A percentile compares a stretch with the other conserved stretches of the same genome.
phyloP scores from a whole-genome alignment of 495 filamentous ascomycete genomes.

The Aspergillus panamensis region DNA sequence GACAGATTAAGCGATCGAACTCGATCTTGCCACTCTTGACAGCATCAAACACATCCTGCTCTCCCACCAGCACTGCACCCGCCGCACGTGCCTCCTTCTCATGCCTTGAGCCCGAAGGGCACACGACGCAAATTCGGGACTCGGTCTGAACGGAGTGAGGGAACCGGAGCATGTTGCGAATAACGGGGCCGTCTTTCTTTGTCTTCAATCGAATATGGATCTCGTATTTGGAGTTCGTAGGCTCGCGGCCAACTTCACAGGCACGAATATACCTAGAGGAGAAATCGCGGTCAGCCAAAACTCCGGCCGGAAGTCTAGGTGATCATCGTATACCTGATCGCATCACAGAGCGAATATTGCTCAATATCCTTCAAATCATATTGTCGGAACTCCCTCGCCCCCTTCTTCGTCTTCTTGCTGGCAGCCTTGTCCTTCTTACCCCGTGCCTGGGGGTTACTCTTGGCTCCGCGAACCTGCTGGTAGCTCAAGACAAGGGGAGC shows the following conservation, averaged over 20 bases:
- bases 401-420: conserved; percentile 63
- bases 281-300: conserved; percentile 18
- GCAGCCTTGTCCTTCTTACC: conserved; percentile 50
- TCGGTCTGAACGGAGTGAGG: conserved; percentile 86
- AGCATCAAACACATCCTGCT: conserved; percentile 76
- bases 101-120: conserved; percentile 66
- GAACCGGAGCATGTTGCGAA: conserved; percentile 82
- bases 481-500: conserved; percentile 31
- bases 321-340: conserved; percentile 68
- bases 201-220: conserved; percentile 74
- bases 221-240: conserved; percentile 77
- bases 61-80: conserved; percentile 78
- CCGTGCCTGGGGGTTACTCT: conserved; percentile 32
- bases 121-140: conserved; percentile 81
- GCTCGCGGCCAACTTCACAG: conserved; percentile 80
- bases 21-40: conserved; percentile 71
- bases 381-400: conserved; percentile 57
- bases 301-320: background rate
- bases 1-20: conserved; percentile 87
- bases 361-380: conserved; percentile 58
- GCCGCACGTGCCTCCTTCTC: conserved; percentile 66
- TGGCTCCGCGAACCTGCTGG: conserved; percentile 40
- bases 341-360: conserved; percentile 81
- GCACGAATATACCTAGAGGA: conserved; percentile 76
- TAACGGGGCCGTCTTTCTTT: conserved; percentile 72